Evolutionary conservation across 169 alveolate species (phyloP).

Genomic region (Eimeria brunetti): DNA sequence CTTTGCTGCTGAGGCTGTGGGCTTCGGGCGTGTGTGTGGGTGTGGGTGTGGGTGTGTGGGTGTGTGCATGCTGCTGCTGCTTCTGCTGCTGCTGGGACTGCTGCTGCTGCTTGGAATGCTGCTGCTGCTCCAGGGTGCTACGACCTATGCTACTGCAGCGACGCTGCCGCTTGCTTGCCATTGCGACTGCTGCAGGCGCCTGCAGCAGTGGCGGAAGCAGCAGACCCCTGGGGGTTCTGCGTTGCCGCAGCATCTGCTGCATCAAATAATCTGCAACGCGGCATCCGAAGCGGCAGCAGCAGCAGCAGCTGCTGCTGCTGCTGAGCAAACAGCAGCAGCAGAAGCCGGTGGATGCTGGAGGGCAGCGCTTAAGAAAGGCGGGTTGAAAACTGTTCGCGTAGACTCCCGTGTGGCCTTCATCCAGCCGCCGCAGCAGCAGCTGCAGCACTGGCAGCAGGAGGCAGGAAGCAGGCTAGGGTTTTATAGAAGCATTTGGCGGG

Average conservation of each 20-base stretch:
- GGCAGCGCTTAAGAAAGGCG: neutral
- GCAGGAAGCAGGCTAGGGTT: neutral
- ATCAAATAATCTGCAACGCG: constrained; percentile 49
- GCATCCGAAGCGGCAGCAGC: neutral
- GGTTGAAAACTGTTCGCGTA: neutral
- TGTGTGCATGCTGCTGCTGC: neutral
- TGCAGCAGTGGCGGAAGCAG: constrained; percentile 65
- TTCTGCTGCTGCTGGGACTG: neutral
- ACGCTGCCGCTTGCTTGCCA: neutral
- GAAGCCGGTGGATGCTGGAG: neutral
- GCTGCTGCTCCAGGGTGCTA: neutral
- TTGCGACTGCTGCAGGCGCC: constrained; percentile 41
- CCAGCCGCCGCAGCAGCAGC: constrained; percentile 23
- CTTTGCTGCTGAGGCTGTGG: neutral
- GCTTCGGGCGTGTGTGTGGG: neutral
- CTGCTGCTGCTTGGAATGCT: constrained; percentile 31
- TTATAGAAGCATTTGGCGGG: neutral
- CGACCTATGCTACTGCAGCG: neutral
- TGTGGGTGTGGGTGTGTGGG: neutral
- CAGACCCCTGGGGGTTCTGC: neutral
- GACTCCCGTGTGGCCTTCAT: neutral
- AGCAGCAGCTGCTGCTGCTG: neutral
- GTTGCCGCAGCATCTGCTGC: constrained; percentile 62
- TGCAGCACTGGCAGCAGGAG: neutral
- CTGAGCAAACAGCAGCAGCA: neutral